These are phyloP conservation scores for Sugiyamaella xylanicola DNA, from an alignment of 1,139 yeast genomes.

Conservation along the genomic window DNA sequence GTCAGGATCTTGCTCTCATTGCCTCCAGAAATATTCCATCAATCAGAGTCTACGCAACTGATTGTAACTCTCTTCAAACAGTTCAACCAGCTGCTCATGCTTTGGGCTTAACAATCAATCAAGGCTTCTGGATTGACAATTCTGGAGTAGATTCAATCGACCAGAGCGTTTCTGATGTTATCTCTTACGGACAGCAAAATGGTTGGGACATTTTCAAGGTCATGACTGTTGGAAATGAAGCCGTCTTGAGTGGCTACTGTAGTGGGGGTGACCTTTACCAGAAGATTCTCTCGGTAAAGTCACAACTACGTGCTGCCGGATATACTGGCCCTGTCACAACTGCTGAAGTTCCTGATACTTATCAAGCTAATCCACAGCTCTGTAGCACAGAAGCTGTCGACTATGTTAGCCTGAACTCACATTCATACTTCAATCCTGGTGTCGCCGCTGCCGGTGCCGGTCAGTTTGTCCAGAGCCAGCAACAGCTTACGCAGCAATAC, in stretches of 20 bases:
- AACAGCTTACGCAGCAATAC: conserved; percentile 52
- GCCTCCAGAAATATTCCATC: conserved; percentile 60
- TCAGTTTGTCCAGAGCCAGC: conserved; percentile 65
- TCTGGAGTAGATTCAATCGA: conserved; percentile 71
- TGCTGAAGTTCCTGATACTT: conserved; percentile 85
- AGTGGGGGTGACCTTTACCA: conserved; percentile 58
- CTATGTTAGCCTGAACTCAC: conserved; percentile 83
- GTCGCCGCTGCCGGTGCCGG: conserved; percentile 72
- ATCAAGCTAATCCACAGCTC: conserved; percentile 60
- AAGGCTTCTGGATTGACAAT: conserved; percentile 77
- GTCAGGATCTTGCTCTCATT: conserved; percentile 61
- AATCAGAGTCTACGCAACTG: conserved; percentile 82
- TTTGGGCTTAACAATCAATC: conserved; percentile 73
- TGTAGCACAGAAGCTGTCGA: conserved; percentile 71
- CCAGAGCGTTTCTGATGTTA: conserved; percentile 54
- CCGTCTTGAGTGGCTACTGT: conserved; percentile 62
- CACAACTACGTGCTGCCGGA: conserved; percentile 63
- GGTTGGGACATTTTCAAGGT: conserved; percentile 73
- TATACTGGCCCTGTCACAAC: conserved; percentile 78
- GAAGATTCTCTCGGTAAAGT: conserved; percentile 66
- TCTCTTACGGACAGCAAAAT: conserved; percentile 47
- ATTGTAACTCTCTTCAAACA: conserved; percentile 69
- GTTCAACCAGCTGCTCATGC: conserved; percentile 62
- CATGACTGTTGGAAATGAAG: conserved; percentile 87
- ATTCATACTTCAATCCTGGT: conserved; percentile 73